A percentile compares a stretch with the other conserved stretches of the same genome.
Evolutionary conservation across 805 yeast genomes (phyloP).

Genomic region (Candida railenensis): DNA sequence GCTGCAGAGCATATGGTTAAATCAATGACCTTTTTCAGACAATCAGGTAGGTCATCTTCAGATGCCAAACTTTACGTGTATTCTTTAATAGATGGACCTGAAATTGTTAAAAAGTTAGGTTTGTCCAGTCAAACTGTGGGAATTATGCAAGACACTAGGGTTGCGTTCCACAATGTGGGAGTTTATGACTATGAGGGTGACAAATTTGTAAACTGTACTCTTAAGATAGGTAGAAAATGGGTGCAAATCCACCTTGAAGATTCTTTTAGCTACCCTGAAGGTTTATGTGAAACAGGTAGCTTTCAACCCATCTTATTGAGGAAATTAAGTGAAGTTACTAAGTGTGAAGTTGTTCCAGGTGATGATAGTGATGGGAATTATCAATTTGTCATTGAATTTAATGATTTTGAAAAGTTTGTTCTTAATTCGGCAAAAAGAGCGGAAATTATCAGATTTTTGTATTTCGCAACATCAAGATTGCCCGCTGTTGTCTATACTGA

Average conservation of each 20-base stretch:
- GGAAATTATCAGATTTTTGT: conserved; percentile 70
- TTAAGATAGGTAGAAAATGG: conserved; percentile 70
- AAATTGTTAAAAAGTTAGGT: conserved; percentile 33
- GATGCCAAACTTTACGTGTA: conserved; percentile 25
- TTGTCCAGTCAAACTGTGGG: conserved; percentile 33
- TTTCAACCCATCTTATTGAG: conserved; percentile 36
- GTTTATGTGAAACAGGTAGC: conserved; percentile 19
- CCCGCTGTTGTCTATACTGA: conserved; percentile 19
- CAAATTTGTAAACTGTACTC: conserved; percentile 56
- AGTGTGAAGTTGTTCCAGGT: conserved; percentile 32
- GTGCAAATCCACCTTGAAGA: conserved; percentile 50
- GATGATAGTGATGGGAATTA: conserved; percentile 14
- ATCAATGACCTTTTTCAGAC: conserved; percentile 19
- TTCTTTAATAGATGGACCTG: conserved; percentile 33
- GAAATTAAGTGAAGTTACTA: conserved; percentile 29
- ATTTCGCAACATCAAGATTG: conserved; percentile 60
- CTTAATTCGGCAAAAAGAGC: conserved; percentile 35
- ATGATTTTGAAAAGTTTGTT: conserved; percentile 23
- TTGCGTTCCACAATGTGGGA: conserved; percentile 35
- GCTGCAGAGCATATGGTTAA: conserved; percentile 20
- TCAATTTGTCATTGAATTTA: conserved; percentile 36
- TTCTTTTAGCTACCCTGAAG: conserved; percentile 15
- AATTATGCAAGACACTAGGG: conserved; percentile 36
- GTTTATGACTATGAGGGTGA: conserved; percentile 48
- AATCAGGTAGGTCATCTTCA: conserved; percentile 14